Conservation (phyloP, 257 asterid species). For the Orobanche coerulescens region DNA sequence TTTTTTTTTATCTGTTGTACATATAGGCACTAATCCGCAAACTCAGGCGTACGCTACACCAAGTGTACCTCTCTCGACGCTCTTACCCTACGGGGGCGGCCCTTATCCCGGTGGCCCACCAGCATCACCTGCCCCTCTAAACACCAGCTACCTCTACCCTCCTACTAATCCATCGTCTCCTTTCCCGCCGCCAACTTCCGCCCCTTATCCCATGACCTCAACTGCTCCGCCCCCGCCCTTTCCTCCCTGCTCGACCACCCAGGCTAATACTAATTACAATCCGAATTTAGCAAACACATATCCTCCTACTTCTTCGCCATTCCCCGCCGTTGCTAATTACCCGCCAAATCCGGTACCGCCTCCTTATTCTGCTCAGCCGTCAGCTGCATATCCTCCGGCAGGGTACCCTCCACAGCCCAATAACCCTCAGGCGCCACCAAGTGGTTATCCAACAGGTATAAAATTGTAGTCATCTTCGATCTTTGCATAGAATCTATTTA, state of each 20-base stretch:
- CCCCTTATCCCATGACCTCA: slow-evolving; percentile 25
- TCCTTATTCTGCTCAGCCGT: neutral
- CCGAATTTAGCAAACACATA: slow-evolving; percentile 9
- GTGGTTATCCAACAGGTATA: slow-evolving; percentile 34
- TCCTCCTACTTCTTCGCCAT: slow-evolving; percentile 20
- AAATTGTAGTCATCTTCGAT: neutral
- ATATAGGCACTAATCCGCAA: neutral
- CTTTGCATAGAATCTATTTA: no score
- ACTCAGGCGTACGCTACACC: slow-evolving; percentile 33
- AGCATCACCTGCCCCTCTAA: slow-evolving; percentile 2
- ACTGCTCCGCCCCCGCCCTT: slow-evolving; percentile 28
- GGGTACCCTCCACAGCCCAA: slow-evolving; percentile 28
- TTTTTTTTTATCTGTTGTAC: neutral
- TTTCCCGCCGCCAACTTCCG: slow-evolving; percentile 19
- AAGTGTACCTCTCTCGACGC: slow-evolving; percentile 32
- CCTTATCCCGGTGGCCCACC: neutral
- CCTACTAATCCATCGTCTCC: slow-evolving; percentile 24
- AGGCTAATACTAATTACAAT: slow-evolving; percentile 3
- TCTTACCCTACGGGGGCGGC: slow-evolving; percentile 28
- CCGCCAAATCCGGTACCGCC: slow-evolving; percentile 25
- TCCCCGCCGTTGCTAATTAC: slow-evolving; percentile 20
- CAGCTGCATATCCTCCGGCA: slow-evolving; percentile 23
- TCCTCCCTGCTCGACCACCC: slow-evolving; percentile 26
- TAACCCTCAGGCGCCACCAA: slow-evolving; percentile 29
- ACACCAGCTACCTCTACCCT: slow-evolving; percentile 24